phyloP scores from a whole-genome alignment of 2,329 filamentous ascomycete genomes.

The Aurifilum marmelostoma region DNA sequence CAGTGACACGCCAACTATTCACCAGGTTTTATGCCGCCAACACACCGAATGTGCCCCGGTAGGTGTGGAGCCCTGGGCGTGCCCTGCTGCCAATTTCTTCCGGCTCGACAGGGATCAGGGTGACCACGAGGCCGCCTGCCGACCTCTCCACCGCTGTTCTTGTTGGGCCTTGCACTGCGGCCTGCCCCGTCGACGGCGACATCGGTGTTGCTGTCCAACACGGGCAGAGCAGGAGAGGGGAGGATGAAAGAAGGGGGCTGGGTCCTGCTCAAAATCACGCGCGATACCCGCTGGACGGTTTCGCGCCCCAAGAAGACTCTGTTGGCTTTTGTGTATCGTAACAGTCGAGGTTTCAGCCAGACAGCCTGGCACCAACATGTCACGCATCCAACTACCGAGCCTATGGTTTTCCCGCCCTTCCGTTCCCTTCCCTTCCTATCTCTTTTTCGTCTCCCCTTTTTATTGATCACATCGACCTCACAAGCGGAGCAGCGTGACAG shows the following conservation, averaged over 20 bases:
- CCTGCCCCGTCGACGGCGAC: constrained; percentile 19
- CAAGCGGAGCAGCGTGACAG: not conserved
- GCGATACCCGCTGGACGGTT: not conserved
- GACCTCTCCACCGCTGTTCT: constrained; percentile 21
- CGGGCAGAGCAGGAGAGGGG: not conserved
- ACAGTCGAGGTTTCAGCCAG: not conserved
- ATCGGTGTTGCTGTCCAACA: constrained; percentile 1
- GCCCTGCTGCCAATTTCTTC: constrained; percentile 3
- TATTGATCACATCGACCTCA: not conserved
- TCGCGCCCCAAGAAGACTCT: not conserved
- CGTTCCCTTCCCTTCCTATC: not conserved
- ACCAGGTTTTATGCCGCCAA: not conserved
- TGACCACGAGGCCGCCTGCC: constrained; percentile 5
- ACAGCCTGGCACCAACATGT: not conserved
- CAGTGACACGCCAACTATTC: no score
- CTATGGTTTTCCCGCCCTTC: not conserved
- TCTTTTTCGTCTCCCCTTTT: not conserved
- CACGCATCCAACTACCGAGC: not conserved
- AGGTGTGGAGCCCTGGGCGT: not conserved
- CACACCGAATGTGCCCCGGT: constrained; percentile 12
- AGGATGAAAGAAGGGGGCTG: not conserved
- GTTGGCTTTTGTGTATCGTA: not conserved
- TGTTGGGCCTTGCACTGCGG: not conserved
- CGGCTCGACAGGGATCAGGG: constrained; percentile 14
- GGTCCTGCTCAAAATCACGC: not conserved